Base-by-base conservation (phyloP, 2,329 filamentous ascomycete genomes). In the Bipolaris cookei region DNA sequence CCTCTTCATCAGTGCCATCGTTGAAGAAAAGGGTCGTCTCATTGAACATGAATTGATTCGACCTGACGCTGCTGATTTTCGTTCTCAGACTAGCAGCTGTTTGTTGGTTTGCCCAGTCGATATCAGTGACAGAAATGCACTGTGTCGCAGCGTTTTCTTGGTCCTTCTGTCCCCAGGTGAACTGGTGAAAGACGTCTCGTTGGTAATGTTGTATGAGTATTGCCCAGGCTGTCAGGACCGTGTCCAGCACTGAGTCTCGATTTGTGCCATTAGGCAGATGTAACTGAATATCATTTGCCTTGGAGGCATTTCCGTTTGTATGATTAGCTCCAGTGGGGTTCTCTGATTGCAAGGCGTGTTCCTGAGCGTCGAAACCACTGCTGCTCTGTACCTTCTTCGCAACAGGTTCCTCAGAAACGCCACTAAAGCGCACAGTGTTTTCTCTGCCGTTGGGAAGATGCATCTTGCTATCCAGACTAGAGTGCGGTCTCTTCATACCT, bases 171-270 rank as follows among this genome's bases (percentile, higher is more conserved):
- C 67, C 66, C 72, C 71, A 76, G 2, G 68, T 65, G 28, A 72
- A 71, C 3, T 68, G 61, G 18, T 71, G 65, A 34, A 73, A 73
- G 10, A 66, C 54, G 47, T 76, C 72, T 25, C 69, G 63, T 54
- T 72, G 71, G 44, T 75, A 75, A 28, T 72, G 62, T 20, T 73
- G 62, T 6, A 74, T 48, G 13, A 74, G 60, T 32, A 73, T 56
- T 6, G 68, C 59, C 73, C 73, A 76, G 3, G 66, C 67, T 30
- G 70, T 65, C n/a, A 74, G 57, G n/a, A 72, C 48, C 1, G 57
- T 62, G 13, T 71, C 64, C 35, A 74, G 43, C 6, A 66, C 42
- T 8, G 37, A 47, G 6, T 68, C 63, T 6, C 43, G 23, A 1
- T 59, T 28, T 6, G 45, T 54, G 35, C 56, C 56, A 23, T 51